These are phyloP conservation scores for Hanseniaspora lachancei DNA, from an alignment of 805 yeast genomes.

Conservation along the genomic window DNA sequence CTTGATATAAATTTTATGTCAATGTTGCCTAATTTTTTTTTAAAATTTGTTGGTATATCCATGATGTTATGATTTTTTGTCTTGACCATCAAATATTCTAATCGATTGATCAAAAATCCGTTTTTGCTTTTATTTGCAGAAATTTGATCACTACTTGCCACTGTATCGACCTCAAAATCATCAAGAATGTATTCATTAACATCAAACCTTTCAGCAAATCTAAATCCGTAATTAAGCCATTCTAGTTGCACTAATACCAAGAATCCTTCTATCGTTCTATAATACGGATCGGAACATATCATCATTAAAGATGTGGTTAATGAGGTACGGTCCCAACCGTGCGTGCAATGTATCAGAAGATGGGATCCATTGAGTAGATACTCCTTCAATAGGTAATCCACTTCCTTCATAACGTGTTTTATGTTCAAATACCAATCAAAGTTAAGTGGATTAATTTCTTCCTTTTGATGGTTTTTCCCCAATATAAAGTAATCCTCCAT, in stretches of 20 bases:
- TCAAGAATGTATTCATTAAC: background rate
- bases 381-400: conserved; percentile 68
- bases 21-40: background rate
- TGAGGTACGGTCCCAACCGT: conserved; percentile 97
- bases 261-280: conserved; percentile 77
- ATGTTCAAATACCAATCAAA: conserved; percentile 70
- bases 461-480: conserved; percentile 49
- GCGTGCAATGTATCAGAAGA: conserved; percentile 83
- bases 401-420: conserved; percentile 54
- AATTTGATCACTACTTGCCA: background rate
- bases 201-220: conserved; percentile 72
- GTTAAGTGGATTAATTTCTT: conserved; percentile 29
- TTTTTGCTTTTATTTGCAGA: background rate
- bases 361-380: conserved; percentile 72
- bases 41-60: background rate
- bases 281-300: conserved; percentile 80
- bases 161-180: background rate
- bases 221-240: conserved; percentile 90
- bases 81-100: background rate
- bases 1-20: background rate
- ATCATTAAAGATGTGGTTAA: conserved; percentile 77
- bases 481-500: conserved; percentile 45
- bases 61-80: background rate
- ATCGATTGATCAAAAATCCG: background rate
- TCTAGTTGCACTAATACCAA: conserved; percentile 79